Evolutionary conservation across 2,329 filamentous ascomycete species (phyloP), one percentile per base, ranked within the genome.

Genomic region (Plenodomus tracheiphilus): DNA sequence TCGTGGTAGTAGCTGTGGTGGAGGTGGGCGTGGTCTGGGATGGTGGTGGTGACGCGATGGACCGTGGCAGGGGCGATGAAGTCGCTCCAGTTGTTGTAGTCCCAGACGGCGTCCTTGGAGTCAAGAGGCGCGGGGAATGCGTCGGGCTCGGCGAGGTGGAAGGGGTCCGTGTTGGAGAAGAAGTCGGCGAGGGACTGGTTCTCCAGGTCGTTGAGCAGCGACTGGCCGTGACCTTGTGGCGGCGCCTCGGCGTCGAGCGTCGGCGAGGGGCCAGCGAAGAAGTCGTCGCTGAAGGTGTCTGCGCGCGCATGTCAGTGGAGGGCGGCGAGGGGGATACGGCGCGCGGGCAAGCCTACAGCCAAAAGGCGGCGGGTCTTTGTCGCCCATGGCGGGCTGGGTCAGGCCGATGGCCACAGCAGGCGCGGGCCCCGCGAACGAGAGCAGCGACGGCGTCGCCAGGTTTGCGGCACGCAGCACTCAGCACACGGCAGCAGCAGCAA

Each of bases 321-420:
- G 22, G 17, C 4, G 7, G 39, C 20, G 1, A 21, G 20, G 22
- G 5, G 21, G 15, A 40, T 21, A 9, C 38, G 30, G n/a, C 30
- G 11, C 34, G 19, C 20, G 39, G 30, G 28, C 21, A 22, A 38
- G 47, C 62, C 20, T 64, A 68, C 66, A 71, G 54, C 69, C 69
- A 59, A 72, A 72, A 13, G 68, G 69, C 54, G 57, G 53, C 36
- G 65, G 57, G 39, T 67, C 66, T 42, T 67, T 65, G 46, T 66
- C 59, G 59, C 64, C 60, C 69, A 71, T 71, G 61, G 58, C 59
- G 52, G 55, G 41, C 36, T 50, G 60, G 52, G 54, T 46, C 44
- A 56, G 61, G 59, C 58, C 50, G 56, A 47, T 64, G 54, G 58
- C 59, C 51, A 54, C 47, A 49, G 51, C 58, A 53, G 54, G 58